Base-by-base conservation (phyloP, 2,329 filamentous ascomycete species). In the Botrytis pseudocinerea region DNA sequence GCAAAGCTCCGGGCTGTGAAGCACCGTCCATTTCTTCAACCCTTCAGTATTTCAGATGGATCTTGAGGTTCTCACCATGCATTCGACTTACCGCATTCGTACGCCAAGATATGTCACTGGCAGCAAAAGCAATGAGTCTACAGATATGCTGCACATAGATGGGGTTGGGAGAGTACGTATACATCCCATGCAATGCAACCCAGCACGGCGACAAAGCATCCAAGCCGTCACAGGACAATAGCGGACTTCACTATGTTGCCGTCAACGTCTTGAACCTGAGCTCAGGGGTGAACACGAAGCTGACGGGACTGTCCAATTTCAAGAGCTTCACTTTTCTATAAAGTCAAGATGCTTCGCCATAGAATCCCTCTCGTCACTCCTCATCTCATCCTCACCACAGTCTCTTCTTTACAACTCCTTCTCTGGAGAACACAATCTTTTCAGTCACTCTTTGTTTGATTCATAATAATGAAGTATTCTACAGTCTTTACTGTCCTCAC, bases 381-480 rank as follows among this genome's bases (percentile, higher is more conserved):
- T 48, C 46, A 57, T 71, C 42, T n/a, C 32, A 42, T n/a, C 42
- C 46, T 65, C 59, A 32, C 18, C 46, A 65, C 60, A 65, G n/a
- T 44, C 46, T 48, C 46, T 57, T 71, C 69, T 35, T 35, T 32
- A 22, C 25, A 25, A 38, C 42, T 32, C 16, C 44, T n/a, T 38
- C n/a, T 61, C 5, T 54, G 46, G 64, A 54, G 46, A 51, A 12
- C 46, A 40, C 46, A 51, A 25, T 61, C 38, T 25, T 61, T 69
- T 22, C 48, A 38, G 10, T 51, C 35, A 20, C n/a, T 40, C 35
- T 16, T 40, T 54, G 12, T 54, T 18, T 68, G 28, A 22, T 70
- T 28, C 51, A 54, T 16, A 42, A 78, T 57, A 38, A 80, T 80
- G 78, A 80, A 79, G 74, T 72, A 65, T 40, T 68, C 18, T 68